Percentiles rank a stretch among this genome's conserved stretches.
phyloP scores from a whole-genome alignment of 768 basidiomycete genomes.

The Phylloporus sp. region DNA sequence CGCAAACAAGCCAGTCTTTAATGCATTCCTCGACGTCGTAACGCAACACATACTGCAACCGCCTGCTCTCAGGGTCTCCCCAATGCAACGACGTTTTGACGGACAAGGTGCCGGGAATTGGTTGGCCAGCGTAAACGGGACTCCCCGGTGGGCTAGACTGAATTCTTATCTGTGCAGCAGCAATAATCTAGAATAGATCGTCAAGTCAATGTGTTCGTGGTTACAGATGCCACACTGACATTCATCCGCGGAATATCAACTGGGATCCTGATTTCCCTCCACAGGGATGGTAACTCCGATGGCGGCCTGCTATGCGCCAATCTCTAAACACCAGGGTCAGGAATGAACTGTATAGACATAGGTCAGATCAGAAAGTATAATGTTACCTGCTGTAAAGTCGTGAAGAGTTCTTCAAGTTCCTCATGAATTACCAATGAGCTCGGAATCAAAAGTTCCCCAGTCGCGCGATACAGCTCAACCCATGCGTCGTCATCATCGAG shows the following conservation, averaged over 20 bases:
- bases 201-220: conserved; percentile 2
- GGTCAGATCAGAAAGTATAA: conserved; percentile 1
- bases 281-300: conserved; percentile 37
- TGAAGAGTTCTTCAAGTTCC: conserved; percentile 23
- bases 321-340: conserved; percentile 24
- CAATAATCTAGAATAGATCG: conserved; percentile 52
- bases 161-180: conserved; percentile 52
- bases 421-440: conserved; percentile 29
- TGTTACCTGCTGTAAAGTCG: conserved; percentile 32
- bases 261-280: conserved; percentile 78
- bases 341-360: conserved; percentile 22
- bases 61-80: conserved; percentile 48
- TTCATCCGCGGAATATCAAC: conserved; percentile 83
- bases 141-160: conserved; percentile 42
- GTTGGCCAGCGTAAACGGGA: conserved; percentile 81
- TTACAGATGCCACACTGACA: conserved; percentile 41
- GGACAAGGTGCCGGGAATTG: conserved; percentile 63
- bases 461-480: conserved; percentile 67
- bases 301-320: conserved; percentile 41
- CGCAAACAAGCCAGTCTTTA: conserved; percentile 87
- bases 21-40: conserved; percentile 82
- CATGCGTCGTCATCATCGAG: conserved; percentile 61
- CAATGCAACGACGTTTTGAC: conserved; percentile 78
- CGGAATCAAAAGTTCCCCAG: conserved; percentile 66
- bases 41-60: conserved; percentile 51